A percentile compares a stretch with the other conserved stretches of the same genome.
These are phyloP conservation scores for Babesia bovis DNA, from an alignment of 169 alveolate genomes.

Conservation along the genomic window DNA sequence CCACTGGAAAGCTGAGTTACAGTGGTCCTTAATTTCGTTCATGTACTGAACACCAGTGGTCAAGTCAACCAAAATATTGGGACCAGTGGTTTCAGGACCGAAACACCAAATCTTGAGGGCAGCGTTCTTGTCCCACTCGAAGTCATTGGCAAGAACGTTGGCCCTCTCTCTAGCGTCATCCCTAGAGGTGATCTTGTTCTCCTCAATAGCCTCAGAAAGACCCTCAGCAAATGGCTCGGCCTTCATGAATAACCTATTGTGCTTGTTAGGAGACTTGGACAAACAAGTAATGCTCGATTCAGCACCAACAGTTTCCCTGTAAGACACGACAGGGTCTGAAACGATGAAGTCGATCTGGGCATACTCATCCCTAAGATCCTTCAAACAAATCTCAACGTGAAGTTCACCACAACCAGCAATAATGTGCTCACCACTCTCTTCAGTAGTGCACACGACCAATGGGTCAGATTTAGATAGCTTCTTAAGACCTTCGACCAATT, in stretches of 20 bases:
- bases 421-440: constrained; percentile 98
- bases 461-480: constrained; percentile 97
- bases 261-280: constrained; percentile 99
- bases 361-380: constrained; percentile 97
- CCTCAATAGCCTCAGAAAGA: constrained; percentile 94
- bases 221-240: constrained; percentile 98
- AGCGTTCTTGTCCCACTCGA: constrained; percentile 96
- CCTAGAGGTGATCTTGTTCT: constrained; percentile 88
- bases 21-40: constrained; percentile 98
- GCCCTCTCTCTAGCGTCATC: constrained; percentile 96
- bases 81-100: constrained; percentile 99
- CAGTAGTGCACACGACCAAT: constrained; percentile 95
- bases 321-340: constrained; percentile 99
- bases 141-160: constrained; percentile 89
- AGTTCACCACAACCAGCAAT: constrained; percentile 99
- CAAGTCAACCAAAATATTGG: constrained; percentile 94
- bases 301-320: constrained; percentile 97
- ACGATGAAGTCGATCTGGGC: constrained; percentile 97
- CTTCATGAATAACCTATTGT: constrained; percentile 95
- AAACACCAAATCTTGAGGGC: constrained; percentile 98
- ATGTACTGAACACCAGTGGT: constrained; percentile 97
- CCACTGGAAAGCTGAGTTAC: constrained; percentile 99
- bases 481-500: constrained; percentile 98
- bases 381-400: constrained; percentile 98
- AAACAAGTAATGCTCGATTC: constrained; percentile 90